Evolutionary conservation across 306 rosid species (phyloP), one percentile per base, ranked within the genome.

Genomic region (Citrullus mucosospermus): DNA sequence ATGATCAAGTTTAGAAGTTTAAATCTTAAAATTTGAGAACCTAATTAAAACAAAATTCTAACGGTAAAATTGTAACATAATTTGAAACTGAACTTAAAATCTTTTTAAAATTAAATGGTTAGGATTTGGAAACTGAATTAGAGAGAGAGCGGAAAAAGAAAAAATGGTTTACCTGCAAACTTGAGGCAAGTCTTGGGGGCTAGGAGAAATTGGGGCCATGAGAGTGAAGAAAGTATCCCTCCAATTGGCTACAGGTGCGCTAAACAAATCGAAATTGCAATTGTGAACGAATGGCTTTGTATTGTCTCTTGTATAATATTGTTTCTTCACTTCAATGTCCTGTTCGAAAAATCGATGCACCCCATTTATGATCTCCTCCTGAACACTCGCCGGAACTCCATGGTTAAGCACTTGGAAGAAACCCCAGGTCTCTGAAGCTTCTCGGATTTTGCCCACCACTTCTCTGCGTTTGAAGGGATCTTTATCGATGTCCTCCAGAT

Each of bases 391-490:
- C 15, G 86, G 73, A 44, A 87, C 51, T 20, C 80, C 92, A 83
- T 87, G 92, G 59, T 87, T 88, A 32, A 83, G 67, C 12, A 84
- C 85, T 41, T 85, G 88, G 81, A 88, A 87, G 69, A 88, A 88
- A 0, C 91, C 91, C 85, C 88, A 86, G 0, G 75, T 79, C 77
- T 87, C 79, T 14, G 83, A 63, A 1, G 89, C 87, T 28, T 61
- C 5, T 56, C 72, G 32, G 32, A 87, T 75, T 70, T 74, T 77
- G 8, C 75, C 75, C 25, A 88, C 85, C 30, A 85, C 75, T 51
- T 75, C 71, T 44, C 16, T 77, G 41, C 84, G 77, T 62, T 16
- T 44, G 57, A n/a, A 8, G 3, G 79, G 39, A 48, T 80, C 80
- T 38, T 18, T 28, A 28, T 75, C 39, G 55, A 82, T 78, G 17